Evolutionary conservation across 106 monocot genomes (phyloP).

Genomic region (Xerophyta viscosa): DNA sequence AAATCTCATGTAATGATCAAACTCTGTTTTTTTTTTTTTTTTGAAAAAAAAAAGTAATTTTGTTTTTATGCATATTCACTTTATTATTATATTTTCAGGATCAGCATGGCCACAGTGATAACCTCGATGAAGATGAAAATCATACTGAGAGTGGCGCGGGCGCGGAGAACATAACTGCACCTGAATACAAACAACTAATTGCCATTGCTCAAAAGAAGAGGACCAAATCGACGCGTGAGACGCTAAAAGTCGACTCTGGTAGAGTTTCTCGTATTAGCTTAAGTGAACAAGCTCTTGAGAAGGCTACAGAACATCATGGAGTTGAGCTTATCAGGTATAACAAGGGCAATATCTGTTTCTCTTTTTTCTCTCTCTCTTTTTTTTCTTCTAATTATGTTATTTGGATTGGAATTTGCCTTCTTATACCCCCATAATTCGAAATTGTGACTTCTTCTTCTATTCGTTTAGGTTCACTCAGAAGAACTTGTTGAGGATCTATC

Average conservation of each 20-base stretch:
- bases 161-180: conserved; percentile 8
- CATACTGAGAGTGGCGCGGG: conserved; percentile 26
- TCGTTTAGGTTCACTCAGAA: conserved; percentile 66
- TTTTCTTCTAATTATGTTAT: no score
- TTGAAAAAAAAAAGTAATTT: no score
- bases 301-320: conserved; percentile 40
- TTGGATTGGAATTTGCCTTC: no score
- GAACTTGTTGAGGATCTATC: conserved; percentile 77
- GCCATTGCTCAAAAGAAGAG: conserved; percentile 56
- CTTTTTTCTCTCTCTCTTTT: no score
- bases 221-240: conserved; percentile 29
- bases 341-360: neutral
- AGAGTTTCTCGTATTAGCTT: conserved; percentile 65
- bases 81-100: conserved; percentile 5
- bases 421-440: no score
- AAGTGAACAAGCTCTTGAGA: conserved; percentile 52
- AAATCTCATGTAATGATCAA: neutral
- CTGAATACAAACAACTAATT: conserved; percentile 65
- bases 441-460: no score
- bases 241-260: conserved; percentile 46
- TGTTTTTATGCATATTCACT: neutral
- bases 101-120: conserved; percentile 15
- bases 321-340: conserved; percentile 59
- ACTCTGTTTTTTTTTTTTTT: neutral
- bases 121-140: conserved; percentile 32